Evolutionary conservation across 73 alveolate species (phyloP), one percentile per base, ranked within the genome.

Genomic region (Paramecium primaurelia): DNA sequence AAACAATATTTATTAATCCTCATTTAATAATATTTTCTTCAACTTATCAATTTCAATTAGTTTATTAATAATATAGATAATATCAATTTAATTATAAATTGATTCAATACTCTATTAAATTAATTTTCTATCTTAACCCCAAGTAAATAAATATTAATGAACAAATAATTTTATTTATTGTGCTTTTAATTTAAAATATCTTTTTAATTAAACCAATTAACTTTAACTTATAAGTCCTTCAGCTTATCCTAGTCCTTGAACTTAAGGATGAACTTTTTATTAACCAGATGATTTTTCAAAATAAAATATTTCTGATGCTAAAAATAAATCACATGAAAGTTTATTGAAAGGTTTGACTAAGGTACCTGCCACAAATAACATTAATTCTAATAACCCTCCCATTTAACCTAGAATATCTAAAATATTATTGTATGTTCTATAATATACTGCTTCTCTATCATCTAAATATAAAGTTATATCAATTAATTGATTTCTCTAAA

Each of bases 401-500:
- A 73, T 38, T 6, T 73, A 36, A 0, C 87, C 87, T 9, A 73
- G 18, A 37, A 73, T 73, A n/a, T 73, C 87, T 73, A 73, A 73
- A 37, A 73, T 73, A 73, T 73, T 73, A 40, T 38, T 73, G 32
- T 73, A 73, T 1, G 87, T 73, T 73, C 87, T 73, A 38, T 73
- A 73, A 73, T 73, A 73, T 30, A n/a, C 1, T 2, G 36, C 59
- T 11, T 73, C 58, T 73, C 34, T 73, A 18, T 73, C 87, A 73
- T 73, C 87, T 40, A 73, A 8, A 73, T 73, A 73, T 3, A 73
- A 6, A 30, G 12, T 20, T 16, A 44, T n/a, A 14, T 20, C 40
- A 32, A 37, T 30, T 38, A 73, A 4, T 40, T 30, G 7, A 14
- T 14, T 44, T 36, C 5, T 12, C 37, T 73, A 22, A 37, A 38